Conservation (phyloP, 148 eudicot species). For the Persicaria maculosa region DNA sequence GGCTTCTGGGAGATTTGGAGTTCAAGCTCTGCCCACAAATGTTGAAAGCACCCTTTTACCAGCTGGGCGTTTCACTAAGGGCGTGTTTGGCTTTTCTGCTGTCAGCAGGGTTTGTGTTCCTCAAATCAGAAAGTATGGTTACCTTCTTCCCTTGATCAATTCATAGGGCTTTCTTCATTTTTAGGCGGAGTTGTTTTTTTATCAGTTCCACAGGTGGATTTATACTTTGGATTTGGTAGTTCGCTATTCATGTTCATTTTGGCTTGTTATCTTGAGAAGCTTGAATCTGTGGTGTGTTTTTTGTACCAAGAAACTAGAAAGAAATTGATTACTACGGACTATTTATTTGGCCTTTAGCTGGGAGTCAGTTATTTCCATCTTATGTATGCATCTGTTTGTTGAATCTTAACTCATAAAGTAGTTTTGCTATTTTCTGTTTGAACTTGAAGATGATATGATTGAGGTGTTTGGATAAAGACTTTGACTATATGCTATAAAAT, state of each 20-base stretch:
- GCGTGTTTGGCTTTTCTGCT: slow-evolving; percentile 36
- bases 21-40: slow-evolving; percentile 27
- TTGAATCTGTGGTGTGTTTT: too few species aligned
- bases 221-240: neutral
- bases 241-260: neutral
- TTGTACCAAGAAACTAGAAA: too few species aligned
- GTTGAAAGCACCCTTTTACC: slow-evolving; percentile 25
- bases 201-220: neutral
- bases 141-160: neutral
- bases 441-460: too few species aligned
- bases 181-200: neutral
- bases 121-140: neutral
- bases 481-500: too few species aligned
- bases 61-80: slow-evolving; percentile 19
- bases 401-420: too few species aligned
- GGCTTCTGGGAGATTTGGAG: slow-evolving; percentile 46
- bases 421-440: too few species aligned
- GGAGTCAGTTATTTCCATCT: too few species aligned
- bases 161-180: neutral
- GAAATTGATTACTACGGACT: too few species aligned
- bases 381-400: too few species aligned
- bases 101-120: slow-evolving; percentile 14
- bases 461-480: too few species aligned
- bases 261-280: too few species aligned
- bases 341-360: too few species aligned